Base-by-base conservation (phyloP, 768 basidiomycete species). In the Leccinum fibrillosum region DNA sequence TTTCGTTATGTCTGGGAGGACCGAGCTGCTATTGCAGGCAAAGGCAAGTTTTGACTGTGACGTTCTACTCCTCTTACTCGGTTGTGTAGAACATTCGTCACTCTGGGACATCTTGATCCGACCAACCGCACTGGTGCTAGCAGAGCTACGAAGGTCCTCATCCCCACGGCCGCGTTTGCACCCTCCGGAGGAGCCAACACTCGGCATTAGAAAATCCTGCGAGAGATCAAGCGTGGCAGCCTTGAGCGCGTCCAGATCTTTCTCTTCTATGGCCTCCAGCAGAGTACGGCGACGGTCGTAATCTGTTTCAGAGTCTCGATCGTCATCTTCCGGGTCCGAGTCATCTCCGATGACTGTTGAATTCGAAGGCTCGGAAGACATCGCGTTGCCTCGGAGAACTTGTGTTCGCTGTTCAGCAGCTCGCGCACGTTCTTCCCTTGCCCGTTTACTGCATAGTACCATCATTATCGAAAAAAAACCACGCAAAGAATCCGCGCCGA, bases 371-470 rank as follows among this genome's bases (percentile, higher is more conserved):
- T 19, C n/a, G 10, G 39, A 49, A 35, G 64, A 55, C 17, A 44
- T 45, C n/a, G n/a, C n/a, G 4, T 68, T 53, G 39, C 67, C 69
- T 69, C 80, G 78, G 49, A 85, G 65, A 9, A 78, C 76, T 51
- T 71, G 72, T 12, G 89, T 53, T 34, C 92, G 80, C 21, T 75
- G 77, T 71, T 93, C 89, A 7, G 82, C 83, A n/a, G 90, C 91
- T 35, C 84, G 62, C 2, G 89, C 90, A 56, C 90, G 80, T 67
- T 90, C 89, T 62, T 90, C 90, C 58, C 90, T 76, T 13, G 90
- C 91, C 32, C 87, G 80, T 69, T 90, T 90, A 69, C 91, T 94
- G 66, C 39, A 53, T 11, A 47, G 10, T 13, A 42, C 9, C 39
- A 47, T 63, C n/a, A 58, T 4, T 32, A 53, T 49, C 7, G n/a